These are phyloP conservation scores for Ophiocordyceps unilateralis DNA, from an alignment of 2,329 filamentous ascomycete genomes.

Conservation along the genomic window DNA sequence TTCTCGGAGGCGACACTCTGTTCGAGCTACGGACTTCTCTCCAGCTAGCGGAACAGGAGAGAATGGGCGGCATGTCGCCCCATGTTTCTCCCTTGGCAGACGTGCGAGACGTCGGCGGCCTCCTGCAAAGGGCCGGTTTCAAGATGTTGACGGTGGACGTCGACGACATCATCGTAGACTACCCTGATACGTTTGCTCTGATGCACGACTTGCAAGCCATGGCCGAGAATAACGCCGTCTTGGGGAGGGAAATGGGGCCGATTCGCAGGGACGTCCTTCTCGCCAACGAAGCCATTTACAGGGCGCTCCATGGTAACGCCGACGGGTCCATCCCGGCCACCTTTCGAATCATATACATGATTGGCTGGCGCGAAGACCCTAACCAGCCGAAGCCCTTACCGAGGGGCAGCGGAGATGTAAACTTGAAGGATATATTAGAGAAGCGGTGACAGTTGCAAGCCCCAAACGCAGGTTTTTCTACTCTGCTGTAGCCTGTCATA, in stretches of 20 bases:
- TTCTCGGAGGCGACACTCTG: conserved; percentile 89
- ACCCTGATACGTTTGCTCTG: conserved; percentile 72
- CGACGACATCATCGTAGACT: conserved; percentile 93
- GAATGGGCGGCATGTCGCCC: conserved; percentile 77
- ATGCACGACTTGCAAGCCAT: conserved; percentile 93
- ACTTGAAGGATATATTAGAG: conserved; percentile 64
- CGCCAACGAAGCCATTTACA: conserved; percentile 78
- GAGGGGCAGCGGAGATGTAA: conserved; percentile 73
- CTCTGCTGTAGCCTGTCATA: neutral
- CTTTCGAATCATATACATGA: conserved; percentile 95
- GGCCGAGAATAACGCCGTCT: conserved; percentile 83
- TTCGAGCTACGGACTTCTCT: conserved; percentile 87
- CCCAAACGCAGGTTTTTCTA: neutral
- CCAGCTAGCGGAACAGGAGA: conserved; percentile 81
- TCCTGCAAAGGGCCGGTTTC: conserved; percentile 77
- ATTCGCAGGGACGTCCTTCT: conserved; percentile 71
- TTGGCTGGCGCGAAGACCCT: conserved; percentile 82
- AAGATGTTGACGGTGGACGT: conserved; percentile 93
- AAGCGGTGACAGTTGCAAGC: conserved; percentile 16
- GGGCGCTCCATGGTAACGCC: conserved; percentile 67
- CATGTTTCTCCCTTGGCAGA: conserved; percentile 86
- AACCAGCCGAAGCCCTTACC: conserved; percentile 65
- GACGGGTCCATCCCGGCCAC: conserved; percentile 71
- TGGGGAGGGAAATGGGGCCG: conserved; percentile 65
- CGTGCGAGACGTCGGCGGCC: conserved; percentile 74